Base-by-base conservation (phyloP, 768 basidiomycete genomes). In the Tylopilus balloui region DNA sequence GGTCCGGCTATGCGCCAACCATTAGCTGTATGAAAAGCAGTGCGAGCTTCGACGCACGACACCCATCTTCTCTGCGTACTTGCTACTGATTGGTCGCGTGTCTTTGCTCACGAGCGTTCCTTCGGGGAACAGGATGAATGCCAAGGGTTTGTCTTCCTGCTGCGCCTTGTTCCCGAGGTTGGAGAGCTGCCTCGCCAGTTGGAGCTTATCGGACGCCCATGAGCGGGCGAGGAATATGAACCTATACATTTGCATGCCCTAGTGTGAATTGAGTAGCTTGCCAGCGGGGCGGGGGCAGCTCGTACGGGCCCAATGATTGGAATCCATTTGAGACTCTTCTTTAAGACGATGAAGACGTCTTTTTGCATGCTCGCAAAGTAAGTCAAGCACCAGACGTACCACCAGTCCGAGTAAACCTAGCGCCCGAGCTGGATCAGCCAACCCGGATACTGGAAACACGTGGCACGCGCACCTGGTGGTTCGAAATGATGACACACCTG, bases 171-270 rank as follows among this genome's bases (percentile, higher is more conserved):
- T 75, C 1, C 85, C 92, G 13, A 95, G 72, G 36, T 78, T 73
- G 0, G 83, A 79, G 19, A 96, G 77, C 49, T 81, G 76, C 19
- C 73, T 68, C 23, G 83, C 78, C 6, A 96, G 75, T 53, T 83
- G 78, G 10, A 77, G 61, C 51, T 81, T 76, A 65, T 97, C 94
- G 17, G 88, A 81, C 2, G 86, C 85, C 94, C 92, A 95, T 19
- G 88, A 91, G 29, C 93, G 84, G 15, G 86, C 82, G 20, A 97
- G 78, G 68, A 97, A 97, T 51, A 97, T 92, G 68, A 98, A 98
- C 50, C 84, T 76, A 69, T 83, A 96, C 72, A 92, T 85, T 78
- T 88, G 92, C 92, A 96, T 97, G 48, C 80, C 87, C 89, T 91
- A 41, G 13, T 10, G 34, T 31, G 17, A 27, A 27, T 42, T 59